Evolutionary conservation across 2,329 filamentous ascomycete genomes (phyloP).

Genomic region (Calonectria fujianensis): DNA sequence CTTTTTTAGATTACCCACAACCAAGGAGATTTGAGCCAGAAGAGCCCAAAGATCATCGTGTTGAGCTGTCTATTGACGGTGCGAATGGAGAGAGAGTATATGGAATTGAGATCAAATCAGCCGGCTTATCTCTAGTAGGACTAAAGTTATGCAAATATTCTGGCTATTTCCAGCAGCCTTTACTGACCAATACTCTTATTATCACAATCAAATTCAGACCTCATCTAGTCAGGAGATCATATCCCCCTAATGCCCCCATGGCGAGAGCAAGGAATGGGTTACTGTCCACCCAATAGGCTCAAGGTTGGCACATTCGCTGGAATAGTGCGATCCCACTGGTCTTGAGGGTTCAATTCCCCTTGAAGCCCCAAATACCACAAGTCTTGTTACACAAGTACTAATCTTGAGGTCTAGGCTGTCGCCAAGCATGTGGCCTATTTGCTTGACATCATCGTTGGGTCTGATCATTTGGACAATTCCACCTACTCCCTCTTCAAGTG

Average conservation of each 20-base stretch:
- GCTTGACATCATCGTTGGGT: constrained; percentile 32
- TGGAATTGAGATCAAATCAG: constrained; percentile 29
- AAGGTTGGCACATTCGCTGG: constrained; percentile 42
- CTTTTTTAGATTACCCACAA: constrained; percentile 14
- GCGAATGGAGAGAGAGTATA: constrained; percentile 33
- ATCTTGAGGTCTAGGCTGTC: background rate
- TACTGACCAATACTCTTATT: background rate
- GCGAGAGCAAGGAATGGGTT: constrained; percentile 29
- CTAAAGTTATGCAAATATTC: constrained; percentile 35
- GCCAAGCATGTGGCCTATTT: constrained; percentile 22
- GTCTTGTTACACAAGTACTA: background rate
- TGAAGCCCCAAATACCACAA: background rate
- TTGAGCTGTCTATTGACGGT: constrained; percentile 34
- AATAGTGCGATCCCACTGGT: constrained; percentile 18
- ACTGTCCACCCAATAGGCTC: constrained; percentile 33
- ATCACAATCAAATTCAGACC: constrained; percentile 32
- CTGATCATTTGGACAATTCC: constrained; percentile 32
- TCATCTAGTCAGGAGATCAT: constrained; percentile 27
- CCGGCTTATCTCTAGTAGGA: background rate
- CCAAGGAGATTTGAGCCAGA: background rate
- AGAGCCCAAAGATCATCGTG: constrained; percentile 1
- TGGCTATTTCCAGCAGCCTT: background rate
- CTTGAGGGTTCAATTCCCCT: background rate
- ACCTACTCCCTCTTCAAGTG: background rate
- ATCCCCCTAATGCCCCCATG: constrained; percentile 20